phyloP scores from a whole-genome alignment of 768 basidiomycete genomes.

The Cyclocybe cylindracea region DNA sequence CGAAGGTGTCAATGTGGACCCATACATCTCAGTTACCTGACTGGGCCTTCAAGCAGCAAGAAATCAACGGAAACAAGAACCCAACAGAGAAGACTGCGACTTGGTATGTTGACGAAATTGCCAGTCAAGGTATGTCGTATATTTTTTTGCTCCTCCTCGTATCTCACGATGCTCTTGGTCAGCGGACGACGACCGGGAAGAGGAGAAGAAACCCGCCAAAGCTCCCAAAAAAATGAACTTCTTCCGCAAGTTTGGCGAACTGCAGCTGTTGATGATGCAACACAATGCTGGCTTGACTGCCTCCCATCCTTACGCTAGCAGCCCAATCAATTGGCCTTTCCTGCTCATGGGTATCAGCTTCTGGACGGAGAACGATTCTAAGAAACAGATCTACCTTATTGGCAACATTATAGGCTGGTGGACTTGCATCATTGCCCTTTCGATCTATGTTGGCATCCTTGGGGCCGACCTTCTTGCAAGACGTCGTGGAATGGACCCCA shows the following conservation, averaged over 20 bases:
- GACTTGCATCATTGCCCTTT: slow-evolving; percentile 83
- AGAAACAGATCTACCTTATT: slow-evolving; percentile 95
- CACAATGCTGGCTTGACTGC: slow-evolving; percentile 99
- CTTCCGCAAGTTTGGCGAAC: slow-evolving; percentile 91
- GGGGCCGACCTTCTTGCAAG: slow-evolving; percentile 89
- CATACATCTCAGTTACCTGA: slow-evolving; percentile 84
- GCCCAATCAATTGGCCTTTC: slow-evolving; percentile 99
- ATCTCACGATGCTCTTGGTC: slow-evolving; percentile 15
- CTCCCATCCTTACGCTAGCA: slow-evolving; percentile 95
- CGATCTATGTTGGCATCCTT: slow-evolving; percentile 87
- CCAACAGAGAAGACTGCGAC: slow-evolving; percentile 76
- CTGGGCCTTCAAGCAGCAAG: slow-evolving; percentile 97
- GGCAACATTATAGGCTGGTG: slow-evolving; percentile 97
- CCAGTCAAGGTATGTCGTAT: slow-evolving; percentile 42
- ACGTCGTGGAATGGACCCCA: slow-evolving; percentile 79
- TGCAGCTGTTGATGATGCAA: slow-evolving; percentile 94
- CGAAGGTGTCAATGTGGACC: slow-evolving; percentile 94
- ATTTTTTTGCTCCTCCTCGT: not conserved
- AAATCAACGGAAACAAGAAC: slow-evolving; percentile 97
- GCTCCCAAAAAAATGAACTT: slow-evolving; percentile 84
- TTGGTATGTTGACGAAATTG: slow-evolving; percentile 88
- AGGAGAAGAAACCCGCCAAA: slow-evolving; percentile 50
- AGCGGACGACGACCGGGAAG: slow-evolving; percentile 55
- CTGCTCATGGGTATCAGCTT: slow-evolving; percentile 94
- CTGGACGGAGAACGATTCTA: slow-evolving; percentile 87